phyloP scores from a whole-genome alignment of 257 asterid species.

The Solanum stenotomum region DNA sequence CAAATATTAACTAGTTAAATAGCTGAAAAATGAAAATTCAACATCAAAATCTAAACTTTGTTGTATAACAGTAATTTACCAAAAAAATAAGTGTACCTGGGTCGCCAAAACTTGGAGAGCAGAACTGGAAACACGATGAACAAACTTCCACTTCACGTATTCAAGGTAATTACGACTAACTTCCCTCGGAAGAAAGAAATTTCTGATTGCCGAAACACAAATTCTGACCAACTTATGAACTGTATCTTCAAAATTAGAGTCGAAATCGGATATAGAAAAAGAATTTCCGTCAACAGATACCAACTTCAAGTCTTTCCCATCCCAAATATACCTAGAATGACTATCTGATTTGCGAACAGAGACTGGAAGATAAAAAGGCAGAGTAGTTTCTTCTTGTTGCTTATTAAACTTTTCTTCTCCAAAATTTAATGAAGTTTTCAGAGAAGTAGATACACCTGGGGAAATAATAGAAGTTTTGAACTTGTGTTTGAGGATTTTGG shows the following conservation, averaged over 20 bases:
- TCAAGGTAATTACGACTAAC: conserved; percentile 63
- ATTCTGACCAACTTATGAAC: conserved; percentile 27
- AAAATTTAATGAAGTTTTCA: conserved; percentile 22
- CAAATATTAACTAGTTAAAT: neutral
- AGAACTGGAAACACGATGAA: conserved; percentile 90
- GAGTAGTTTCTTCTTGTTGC: conserved; percentile 12
- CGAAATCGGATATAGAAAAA: conserved; percentile 30
- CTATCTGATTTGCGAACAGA: conserved; percentile 37
- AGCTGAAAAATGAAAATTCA: neutral
- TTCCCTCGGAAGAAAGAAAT: conserved; percentile 69
- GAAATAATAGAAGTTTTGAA: conserved; percentile 43
- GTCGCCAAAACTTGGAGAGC: conserved; percentile 97
- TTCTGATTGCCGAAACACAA: conserved; percentile 40
- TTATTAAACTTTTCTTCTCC: conserved; percentile 17
- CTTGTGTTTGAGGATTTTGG: conserved; percentile 16
- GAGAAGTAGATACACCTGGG: conserved; percentile 19
- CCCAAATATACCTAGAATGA: conserved; percentile 62
- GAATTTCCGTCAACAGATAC: conserved; percentile 46
- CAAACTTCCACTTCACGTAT: conserved; percentile 89
- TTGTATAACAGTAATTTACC: neutral
- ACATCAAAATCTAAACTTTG: neutral
- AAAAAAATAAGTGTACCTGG: conserved; percentile 36
- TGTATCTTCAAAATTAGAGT: conserved; percentile 41
- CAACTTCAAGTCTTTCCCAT: conserved; percentile 49
- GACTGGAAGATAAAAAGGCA: conserved; percentile 37